These are phyloP conservation scores for Ananas comosus DNA, from an alignment of 176 grass and related monocot species.

Conservation along the genomic window DNA sequence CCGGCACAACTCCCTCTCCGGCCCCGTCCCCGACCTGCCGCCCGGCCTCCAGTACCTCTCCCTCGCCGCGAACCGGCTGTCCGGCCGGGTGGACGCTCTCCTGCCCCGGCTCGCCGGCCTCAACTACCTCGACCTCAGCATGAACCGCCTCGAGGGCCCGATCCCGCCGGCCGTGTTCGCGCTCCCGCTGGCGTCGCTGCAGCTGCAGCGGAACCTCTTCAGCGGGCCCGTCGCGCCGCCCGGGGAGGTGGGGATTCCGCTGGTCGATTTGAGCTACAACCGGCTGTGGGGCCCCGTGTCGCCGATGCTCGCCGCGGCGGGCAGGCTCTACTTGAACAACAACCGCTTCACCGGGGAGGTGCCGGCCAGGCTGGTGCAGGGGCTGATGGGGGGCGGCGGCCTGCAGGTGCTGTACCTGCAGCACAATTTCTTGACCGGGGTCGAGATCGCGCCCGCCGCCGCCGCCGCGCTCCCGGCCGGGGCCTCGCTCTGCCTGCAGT, in stretches of 20 bases:
- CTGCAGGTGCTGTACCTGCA: slow-evolving; percentile 89
- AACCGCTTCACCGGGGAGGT: slow-evolving; percentile 93
- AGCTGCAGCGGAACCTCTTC: slow-evolving; percentile 90
- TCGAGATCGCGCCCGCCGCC: slow-evolving; percentile 67
- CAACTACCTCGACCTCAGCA: slow-evolving; percentile 73
- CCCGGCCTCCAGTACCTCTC: slow-evolving; percentile 63
- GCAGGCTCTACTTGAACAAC: slow-evolving; percentile 90
- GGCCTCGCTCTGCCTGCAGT: slow-evolving; percentile 84
- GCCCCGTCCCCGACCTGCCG: slow-evolving; percentile 46
- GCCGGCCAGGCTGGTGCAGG: slow-evolving; percentile 64
- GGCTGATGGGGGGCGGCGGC: slow-evolving; percentile 54
- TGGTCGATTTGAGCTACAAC: slow-evolving; percentile 89
- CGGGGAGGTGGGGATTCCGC: slow-evolving; percentile 48
- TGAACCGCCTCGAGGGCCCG: slow-evolving; percentile 66
- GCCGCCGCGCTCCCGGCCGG: slow-evolving; percentile 46
- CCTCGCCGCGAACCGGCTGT: slow-evolving; percentile 47
- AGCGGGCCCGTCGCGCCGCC: slow-evolving; percentile 38
- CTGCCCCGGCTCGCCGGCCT: slow-evolving; percentile 43
- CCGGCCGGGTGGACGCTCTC: slow-evolving; percentile 37
- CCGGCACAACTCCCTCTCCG: slow-evolving; percentile 60
- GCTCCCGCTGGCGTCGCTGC: slow-evolving; percentile 56
- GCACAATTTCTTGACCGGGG: slow-evolving; percentile 89
- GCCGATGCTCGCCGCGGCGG: slow-evolving; percentile 57
- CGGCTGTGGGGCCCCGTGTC: slow-evolving; percentile 61
- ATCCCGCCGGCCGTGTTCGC: slow-evolving; percentile 60